Conservation (phyloP, 495 filamentous ascomycete species). For the Aspergillus bertholletiae region DNA sequence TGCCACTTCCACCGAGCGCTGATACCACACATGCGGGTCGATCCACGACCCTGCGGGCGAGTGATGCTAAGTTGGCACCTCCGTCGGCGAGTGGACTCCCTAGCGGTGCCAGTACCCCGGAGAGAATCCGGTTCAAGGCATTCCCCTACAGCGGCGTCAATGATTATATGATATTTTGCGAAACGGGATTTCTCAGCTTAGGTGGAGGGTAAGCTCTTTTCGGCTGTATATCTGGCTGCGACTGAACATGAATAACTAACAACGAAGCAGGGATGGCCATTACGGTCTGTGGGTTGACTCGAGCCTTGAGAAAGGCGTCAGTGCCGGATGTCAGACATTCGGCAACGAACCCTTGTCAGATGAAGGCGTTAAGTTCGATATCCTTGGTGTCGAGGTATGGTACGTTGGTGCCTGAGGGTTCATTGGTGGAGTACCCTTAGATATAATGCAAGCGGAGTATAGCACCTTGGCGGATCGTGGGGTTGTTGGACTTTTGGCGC, state of each 20-base stretch:
- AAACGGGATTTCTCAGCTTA: slow-evolving; percentile 76
- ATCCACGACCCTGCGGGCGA: slow-evolving; percentile 57
- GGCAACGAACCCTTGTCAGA: slow-evolving; percentile 95
- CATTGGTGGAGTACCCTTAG: background rate
- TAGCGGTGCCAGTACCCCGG: slow-evolving; percentile 48
- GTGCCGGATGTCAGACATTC: slow-evolving; percentile 79
- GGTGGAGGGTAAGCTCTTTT: slow-evolving; percentile 65
- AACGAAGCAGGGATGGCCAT: slow-evolving; percentile 63
- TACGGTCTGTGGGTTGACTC: slow-evolving; percentile 94
- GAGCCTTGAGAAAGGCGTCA: slow-evolving; percentile 81
- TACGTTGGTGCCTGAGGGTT: slow-evolving; percentile 53
- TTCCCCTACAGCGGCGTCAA: slow-evolving; percentile 96
- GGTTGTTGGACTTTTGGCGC: background rate
- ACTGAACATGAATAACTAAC: slow-evolving; percentile 8
- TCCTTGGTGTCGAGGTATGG: slow-evolving; percentile 92
- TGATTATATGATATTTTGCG: slow-evolving; percentile 94
- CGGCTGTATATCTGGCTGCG: background rate
- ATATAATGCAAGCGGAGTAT: background rate
- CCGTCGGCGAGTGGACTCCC: slow-evolving; percentile 17
- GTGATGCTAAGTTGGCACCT: slow-evolving; percentile 27
- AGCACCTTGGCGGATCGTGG: background rate
- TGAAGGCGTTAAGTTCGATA: slow-evolving; percentile 87
- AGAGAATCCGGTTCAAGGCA: slow-evolving; percentile 86
- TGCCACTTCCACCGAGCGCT: slow-evolving; percentile 70
- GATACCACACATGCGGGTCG: slow-evolving; percentile 70